A percentile compares a stretch with the other conserved stretches of the same genome.
phyloP scores from a whole-genome alignment of 2,329 filamentous ascomycete genomes.

The Phyllosticta citrichinensis region DNA sequence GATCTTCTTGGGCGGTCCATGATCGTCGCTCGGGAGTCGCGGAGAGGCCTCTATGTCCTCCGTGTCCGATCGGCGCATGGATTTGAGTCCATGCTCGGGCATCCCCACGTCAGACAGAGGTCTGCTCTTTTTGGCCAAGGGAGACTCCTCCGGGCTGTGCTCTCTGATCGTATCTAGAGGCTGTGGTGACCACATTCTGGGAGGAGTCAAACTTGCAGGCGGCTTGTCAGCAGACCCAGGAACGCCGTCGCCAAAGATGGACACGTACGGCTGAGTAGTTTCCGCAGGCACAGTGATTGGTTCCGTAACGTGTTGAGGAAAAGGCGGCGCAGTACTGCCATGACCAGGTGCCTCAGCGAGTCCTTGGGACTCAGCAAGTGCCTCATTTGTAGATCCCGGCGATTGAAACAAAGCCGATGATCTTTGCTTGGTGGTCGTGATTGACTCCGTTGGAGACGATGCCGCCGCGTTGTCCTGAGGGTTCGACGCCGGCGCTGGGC shows the following conservation, averaged over 20 bases:
- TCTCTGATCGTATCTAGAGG: conserved; percentile 45
- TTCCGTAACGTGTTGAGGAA: conserved; percentile 11
- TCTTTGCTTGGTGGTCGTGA: conserved; percentile 23
- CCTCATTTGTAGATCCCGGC: conserved; percentile 16
- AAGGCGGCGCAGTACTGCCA: not conserved
- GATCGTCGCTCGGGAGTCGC: conserved; percentile 26
- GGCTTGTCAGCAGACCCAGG: not conserved
- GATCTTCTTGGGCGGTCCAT: conserved; percentile 10
- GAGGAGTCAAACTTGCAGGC: conserved; percentile 13
- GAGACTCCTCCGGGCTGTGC: conserved; percentile 34
- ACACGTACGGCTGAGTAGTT: not conserved
- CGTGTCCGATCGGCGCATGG: conserved; percentile 19
- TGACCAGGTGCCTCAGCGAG: not conserved
- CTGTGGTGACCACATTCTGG: conserved; percentile 14
- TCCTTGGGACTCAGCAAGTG: conserved; percentile 9
- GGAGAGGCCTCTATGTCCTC: not conserved
- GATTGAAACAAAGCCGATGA: conserved; percentile 27
- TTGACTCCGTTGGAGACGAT: conserved; percentile 19
- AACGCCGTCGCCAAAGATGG: conserved; percentile 3
- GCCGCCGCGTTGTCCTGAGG: not conserved
- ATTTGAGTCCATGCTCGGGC: conserved; percentile 33
- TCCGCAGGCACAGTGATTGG: conserved; percentile 14
- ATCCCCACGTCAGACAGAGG: conserved; percentile 32
- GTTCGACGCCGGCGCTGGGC: not conserved
- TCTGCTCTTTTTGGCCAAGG: conserved; percentile 32